Evolutionary conservation across 768 basidiomycete species (phyloP).

Genomic region (Leucocoprinus birnbaumii): DNA sequence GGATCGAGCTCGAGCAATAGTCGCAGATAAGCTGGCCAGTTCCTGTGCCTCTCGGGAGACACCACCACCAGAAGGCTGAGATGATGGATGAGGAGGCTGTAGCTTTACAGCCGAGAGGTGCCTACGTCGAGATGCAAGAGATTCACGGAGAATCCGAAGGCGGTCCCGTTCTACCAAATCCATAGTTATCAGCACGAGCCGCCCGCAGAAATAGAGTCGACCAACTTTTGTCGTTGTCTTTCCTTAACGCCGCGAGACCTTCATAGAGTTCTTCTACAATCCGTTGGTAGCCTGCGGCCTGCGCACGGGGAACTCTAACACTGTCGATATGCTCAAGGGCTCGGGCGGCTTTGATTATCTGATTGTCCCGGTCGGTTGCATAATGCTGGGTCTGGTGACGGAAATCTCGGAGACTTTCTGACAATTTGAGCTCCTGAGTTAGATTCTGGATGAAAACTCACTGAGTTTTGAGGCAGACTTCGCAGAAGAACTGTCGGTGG

Average conservation of each 20-base stretch:
- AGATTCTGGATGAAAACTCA: too few relatives aligned
- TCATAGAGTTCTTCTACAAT: slow-evolving; percentile 49
- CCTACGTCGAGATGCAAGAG: slow-evolving; percentile 58
- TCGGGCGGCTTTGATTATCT: slow-evolving; percentile 48
- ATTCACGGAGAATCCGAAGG: slow-evolving; percentile 56
- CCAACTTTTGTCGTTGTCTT: slow-evolving; percentile 64
- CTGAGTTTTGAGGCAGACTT: slow-evolving; percentile 66
- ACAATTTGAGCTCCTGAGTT: too few relatives aligned
- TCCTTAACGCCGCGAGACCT: slow-evolving; percentile 45
- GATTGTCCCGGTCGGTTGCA: slow-evolving; percentile 58
- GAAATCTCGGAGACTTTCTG: slow-evolving; percentile 56
- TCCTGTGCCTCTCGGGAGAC: slow-evolving; percentile 43
- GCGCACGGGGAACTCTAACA: slow-evolving; percentile 44
- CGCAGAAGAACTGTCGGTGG: slow-evolving; percentile 74
- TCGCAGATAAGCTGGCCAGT: slow-evolving; percentile 44
- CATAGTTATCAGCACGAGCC: not conserved
- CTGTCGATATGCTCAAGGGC: slow-evolving; percentile 45
- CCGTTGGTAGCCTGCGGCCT: slow-evolving; percentile 42
- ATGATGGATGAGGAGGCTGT: slow-evolving; percentile 20
- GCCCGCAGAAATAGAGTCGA: slow-evolving; percentile 11
- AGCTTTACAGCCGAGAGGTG: slow-evolving; percentile 60
- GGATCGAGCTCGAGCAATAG: slow-evolving; percentile 64
- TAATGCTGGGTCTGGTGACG: slow-evolving; percentile 55
- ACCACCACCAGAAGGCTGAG: slow-evolving; percentile 18
- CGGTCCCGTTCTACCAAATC: slow-evolving; percentile 53